Evolutionary conservation across 257 asterid genomes (phyloP), one percentile per base, ranked within the genome.

Genomic region (Nicotiana paniculata): DNA sequence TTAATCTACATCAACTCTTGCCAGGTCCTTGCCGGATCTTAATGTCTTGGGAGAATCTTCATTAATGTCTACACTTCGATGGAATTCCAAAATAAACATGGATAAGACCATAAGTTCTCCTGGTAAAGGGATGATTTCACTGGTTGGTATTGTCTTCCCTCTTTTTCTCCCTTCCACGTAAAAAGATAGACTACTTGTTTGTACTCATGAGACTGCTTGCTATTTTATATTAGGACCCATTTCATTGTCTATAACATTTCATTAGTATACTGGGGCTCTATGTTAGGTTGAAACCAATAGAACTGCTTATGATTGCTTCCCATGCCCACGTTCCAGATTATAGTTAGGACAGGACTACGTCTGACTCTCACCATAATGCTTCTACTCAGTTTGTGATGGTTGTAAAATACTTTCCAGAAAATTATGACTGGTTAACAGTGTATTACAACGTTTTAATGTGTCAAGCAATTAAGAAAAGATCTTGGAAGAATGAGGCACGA

Each of bases 31-130:
- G 81, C 95, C 97, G 70, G 95, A 92, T 67, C 91, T 96, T 78
- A 64, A 86, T 81, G 81, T 87, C 84, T 65, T 94, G 84, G 94
- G 96, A 53, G 88, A 82, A 83, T 90, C 93, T 81, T 90, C 98
- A 81, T 83, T 96, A 88, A 89, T 83, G 88, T 86, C 94, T 79
- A 62, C 90, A 77, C 91, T 96, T 69, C 85, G 97, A 86, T 96
- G 99, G 98, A 93, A 90, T 83, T 93, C 90, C 89, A 93, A 91
- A 89, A 89, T 85, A 79, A 90, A 87, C 80, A 91, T 96, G 98
- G 91, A 88, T 75, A 96, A 90, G 91, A 90, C 93, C 51, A 89
- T 94, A 90, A 91, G 97, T 86, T 87, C 96, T 85, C 92, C 95
- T 81, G 95, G 88, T 59, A 87, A 90, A 65, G 97, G 97, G 78